Base-by-base conservation (phyloP, 305 asterid genomes). In the Plantago lanceolata region DNA sequence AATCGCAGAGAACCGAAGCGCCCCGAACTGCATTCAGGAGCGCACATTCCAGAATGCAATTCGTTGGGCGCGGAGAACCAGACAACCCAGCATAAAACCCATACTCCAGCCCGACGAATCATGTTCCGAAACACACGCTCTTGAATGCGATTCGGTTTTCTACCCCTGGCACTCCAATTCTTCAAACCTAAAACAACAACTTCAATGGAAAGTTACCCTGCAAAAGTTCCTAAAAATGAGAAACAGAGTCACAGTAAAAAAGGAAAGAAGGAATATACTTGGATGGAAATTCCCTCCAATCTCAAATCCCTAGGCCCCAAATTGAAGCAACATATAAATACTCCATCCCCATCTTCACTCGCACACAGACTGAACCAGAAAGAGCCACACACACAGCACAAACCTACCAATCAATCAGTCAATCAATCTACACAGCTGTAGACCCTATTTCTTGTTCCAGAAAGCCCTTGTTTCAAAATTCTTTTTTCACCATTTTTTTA, bases 231-330 rank as follows among this genome's bases (percentile, higher is more conserved):
- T 0, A 37, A 40, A 40, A 40, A 1, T 9, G 14, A 40, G 11
- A 40, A 9, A 40, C 1, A 9, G 45, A 40, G 45, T 15, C 11
- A 40, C 2, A 40, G 11, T 9, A 9, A 40, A 8, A 8, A 40
- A 40, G 11, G 48, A 68, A 11, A 3, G 15, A 11, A 40, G 2
- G 45, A 11, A 40, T 40, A 40, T 40, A 40, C 45, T 40, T 40
- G 45, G 15, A 40, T 9, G 45, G 8, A 59, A 68, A 65, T 57
- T 66, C 73, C 81, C 78, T 69, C 78, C 78, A 73, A 73, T 69
- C 67, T 64, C 74, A 73, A 67, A 70, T 50, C 72, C 69, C 71
- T 37, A 63, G 72, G 57, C 62, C 67, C 77, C 77, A 58, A 73
- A 62, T 28, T 19, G 43, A 57, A 35, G 21, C 12, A 47, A 14